Base-by-base conservation (phyloP, 257 asterid species). In the Solanum pinnatisectum region DNA sequence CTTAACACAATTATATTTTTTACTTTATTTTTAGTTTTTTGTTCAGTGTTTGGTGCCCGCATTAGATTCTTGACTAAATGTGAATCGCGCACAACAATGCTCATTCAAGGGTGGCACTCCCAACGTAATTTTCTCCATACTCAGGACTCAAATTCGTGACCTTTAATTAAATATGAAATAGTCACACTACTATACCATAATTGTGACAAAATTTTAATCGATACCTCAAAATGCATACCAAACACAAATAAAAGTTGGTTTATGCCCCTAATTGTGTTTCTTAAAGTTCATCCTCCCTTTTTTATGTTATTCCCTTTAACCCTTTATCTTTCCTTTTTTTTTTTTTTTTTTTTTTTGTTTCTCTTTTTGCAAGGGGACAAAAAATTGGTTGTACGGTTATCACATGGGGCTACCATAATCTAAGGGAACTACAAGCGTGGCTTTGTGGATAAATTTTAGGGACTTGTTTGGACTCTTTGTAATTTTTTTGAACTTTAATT, bases 341-440 rank as follows among this genome's bases (percentile, higher is more conserved):
- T 56, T 14, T 14, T 2, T 46, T 14, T 52, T 8, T 59, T n/a
- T n/a, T 4, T 25, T 36, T 73, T 10, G 6, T 13, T 44, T 79
- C 8, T 9, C 10, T 4, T 81, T 30, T 46, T 30, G 42, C 18
- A 2, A 73, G 60, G 88, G 83, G 94, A 90, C 92, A 91, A 91
- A 87, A 46, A 3, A 77, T 14, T 86, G 84, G 92, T 71, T 90
- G 93, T 91, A 90, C 90, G 92, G 87, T 87, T 22, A 33, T 88
- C 94, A 91, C 93, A 92, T 92, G 93, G 90, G 44, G 70, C 87
- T 73, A 85, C 89, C 94, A 85, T 89, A 52, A 89, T 88, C 87
- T 87, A 76, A 78, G 90, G 87, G 89, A 84, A 84, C 90, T 90
- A 88, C 89, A 65, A 68, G 56, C 90, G 44, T 77, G 88, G 89